Percentiles rank a stretch among this genome's conserved stretches.
Evolutionary conservation across 768 basidiomycete species (phyloP).

Genomic region (Infundibulicybe gibba): DNA sequence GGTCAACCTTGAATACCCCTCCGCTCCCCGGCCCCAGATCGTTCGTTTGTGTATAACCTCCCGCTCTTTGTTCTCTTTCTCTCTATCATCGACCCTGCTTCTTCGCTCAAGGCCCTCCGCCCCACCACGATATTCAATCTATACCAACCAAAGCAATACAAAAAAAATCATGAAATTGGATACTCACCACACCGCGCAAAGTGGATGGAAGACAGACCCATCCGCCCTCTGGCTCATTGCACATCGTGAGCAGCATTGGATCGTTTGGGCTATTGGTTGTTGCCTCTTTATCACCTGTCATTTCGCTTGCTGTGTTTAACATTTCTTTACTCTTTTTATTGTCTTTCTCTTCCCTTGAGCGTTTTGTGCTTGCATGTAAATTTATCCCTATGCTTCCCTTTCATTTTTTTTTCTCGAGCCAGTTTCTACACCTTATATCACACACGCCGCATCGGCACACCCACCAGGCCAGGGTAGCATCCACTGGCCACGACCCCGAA

Average conservation of each 20-base stretch:
- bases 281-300: constrained; percentile 44
- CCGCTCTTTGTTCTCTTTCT: constrained; percentile 1
- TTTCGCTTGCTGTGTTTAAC: constrained; percentile 16
- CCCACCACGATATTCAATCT: not conserved
- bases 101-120: not conserved
- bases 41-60: not conserved
- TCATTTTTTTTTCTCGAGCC: too few relatives aligned
- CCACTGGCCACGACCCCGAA: too few relatives aligned
- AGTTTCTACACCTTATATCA: too few relatives aligned
- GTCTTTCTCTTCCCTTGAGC: constrained; percentile 4
- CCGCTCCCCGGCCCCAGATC: not conserved
- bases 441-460: too few relatives aligned
- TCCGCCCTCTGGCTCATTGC: constrained; percentile 28
- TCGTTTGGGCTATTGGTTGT: constrained; percentile 66
- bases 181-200: constrained; percentile 20
- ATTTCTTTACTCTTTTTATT: constrained; percentile 16
- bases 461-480: too few relatives aligned
- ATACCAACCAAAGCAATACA: constrained; percentile 24
- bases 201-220: constrained; percentile 45
- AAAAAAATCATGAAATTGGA: constrained; percentile 22
- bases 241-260: constrained; percentile 15
- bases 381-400: too few relatives aligned
- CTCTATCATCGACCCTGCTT: constrained; percentile 1
- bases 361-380: constrained; percentile 4
- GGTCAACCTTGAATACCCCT: not conserved